Conservation (phyloP, 2,329 filamentous ascomycete genomes). For the Cladosporium cucumerinum region DNA sequence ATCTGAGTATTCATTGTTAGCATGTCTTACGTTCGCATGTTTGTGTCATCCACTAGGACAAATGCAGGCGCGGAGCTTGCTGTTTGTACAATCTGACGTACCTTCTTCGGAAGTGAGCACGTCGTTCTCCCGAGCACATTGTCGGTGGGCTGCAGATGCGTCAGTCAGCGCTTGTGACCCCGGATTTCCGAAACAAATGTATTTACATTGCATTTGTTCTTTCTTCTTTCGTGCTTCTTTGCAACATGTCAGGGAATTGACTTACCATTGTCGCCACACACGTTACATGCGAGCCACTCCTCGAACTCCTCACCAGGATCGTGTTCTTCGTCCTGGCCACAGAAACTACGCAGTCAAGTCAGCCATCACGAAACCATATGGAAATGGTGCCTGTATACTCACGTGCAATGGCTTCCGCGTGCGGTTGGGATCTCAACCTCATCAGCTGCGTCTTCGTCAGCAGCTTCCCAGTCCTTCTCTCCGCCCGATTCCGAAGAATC, state of each 20-base stretch:
- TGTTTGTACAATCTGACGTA: constrained; percentile 43
- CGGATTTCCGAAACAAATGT: constrained; percentile 26
- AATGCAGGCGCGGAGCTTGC: background rate
- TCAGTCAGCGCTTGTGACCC: constrained; percentile 44
- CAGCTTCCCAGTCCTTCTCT: constrained; percentile 53
- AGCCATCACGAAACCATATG: constrained; percentile 17
- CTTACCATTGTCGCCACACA: constrained; percentile 81
- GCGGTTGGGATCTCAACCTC: constrained; percentile 49
- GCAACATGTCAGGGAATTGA: constrained; percentile 26
- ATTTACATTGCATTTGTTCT: constrained; percentile 18
- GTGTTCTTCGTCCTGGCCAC: constrained; percentile 76
- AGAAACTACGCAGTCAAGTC: constrained; percentile 59
- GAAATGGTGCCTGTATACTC: constrained; percentile 36
- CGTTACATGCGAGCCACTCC: constrained; percentile 69
- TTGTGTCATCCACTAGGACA: background rate
- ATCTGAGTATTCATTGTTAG: constrained; percentile 42
- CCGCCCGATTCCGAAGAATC: constrained; percentile 49
- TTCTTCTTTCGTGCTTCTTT: constrained; percentile 24
- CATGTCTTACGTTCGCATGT: constrained; percentile 20
- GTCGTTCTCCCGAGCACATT: constrained; percentile 75
- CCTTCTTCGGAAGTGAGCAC: constrained; percentile 61
- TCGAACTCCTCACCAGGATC: constrained; percentile 80
- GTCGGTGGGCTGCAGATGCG: constrained; percentile 71
- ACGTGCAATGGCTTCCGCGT: constrained; percentile 63
- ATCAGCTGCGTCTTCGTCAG: constrained; percentile 54